phyloP scores from a whole-genome alignment of 176 grass and related monocot genomes.

The Tuctoria greenei region DNA sequence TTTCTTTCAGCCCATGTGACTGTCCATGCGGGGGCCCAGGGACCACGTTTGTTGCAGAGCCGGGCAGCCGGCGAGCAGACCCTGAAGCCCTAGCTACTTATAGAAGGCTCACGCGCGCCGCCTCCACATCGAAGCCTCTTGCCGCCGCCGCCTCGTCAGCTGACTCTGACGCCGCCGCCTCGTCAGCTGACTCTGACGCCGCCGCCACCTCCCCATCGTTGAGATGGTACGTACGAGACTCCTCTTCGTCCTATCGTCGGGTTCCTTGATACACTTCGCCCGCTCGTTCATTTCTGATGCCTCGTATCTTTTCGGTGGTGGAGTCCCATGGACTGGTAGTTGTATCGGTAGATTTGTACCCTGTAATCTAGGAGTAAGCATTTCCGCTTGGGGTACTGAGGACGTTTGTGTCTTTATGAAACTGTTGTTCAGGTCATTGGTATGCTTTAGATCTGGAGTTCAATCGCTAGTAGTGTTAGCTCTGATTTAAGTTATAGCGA shows the following conservation, averaged over 20 bases:
- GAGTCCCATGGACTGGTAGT: not conserved
- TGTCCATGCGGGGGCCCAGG: not conserved
- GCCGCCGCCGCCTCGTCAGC: not conserved
- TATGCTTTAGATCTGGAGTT: too few species aligned
- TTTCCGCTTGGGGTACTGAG: not conserved
- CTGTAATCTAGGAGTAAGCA: not conserved
- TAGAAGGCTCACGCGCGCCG: constrained; percentile 10
- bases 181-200: too few species aligned
- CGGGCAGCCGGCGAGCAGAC: not conserved
- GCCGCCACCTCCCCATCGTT: not conserved
- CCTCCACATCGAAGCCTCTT: not conserved
- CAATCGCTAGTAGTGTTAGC: too few species aligned
- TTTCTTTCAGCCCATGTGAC: not conserved
- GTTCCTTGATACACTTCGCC: not conserved
- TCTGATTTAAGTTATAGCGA: too few species aligned
- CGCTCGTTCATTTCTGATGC: not conserved
- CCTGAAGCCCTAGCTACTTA: not conserved
- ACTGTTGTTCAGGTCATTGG: too few species aligned
- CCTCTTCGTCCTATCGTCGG: not conserved
- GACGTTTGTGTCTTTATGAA: not conserved
- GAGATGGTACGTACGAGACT: constrained; percentile 37
- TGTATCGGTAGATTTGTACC: not conserved
- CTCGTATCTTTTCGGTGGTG: not conserved
- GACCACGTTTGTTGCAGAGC: not conserved
- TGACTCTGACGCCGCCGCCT: too few species aligned